Conservation (phyloP, 768 basidiomycete genomes). For the Suillus fuscotomentosus region DNA sequence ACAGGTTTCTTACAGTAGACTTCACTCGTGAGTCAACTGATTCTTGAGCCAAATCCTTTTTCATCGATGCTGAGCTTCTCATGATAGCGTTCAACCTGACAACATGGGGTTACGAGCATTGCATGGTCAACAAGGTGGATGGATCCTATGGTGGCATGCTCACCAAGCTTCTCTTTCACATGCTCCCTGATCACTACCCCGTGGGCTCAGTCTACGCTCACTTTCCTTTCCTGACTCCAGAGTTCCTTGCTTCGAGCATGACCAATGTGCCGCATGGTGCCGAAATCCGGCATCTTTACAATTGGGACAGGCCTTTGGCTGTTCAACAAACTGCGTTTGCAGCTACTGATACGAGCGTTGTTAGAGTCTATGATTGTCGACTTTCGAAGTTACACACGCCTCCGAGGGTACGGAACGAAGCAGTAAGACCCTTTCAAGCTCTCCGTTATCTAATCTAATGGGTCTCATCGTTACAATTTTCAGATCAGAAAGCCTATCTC, state of each 20-base stretch:
- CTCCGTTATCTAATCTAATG: not conserved
- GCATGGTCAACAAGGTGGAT: slow-evolving; percentile 58
- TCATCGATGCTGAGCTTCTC: slow-evolving; percentile 9
- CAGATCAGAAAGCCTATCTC: slow-evolving; percentile 17
- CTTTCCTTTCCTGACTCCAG: slow-evolving; percentile 78
- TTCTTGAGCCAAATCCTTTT: not conserved
- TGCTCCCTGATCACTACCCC: slow-evolving; percentile 68
- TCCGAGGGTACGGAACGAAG: not conserved
- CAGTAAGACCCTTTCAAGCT: slow-evolving; percentile 12
- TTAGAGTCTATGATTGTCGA: slow-evolving; percentile 15
- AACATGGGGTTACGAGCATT: slow-evolving; percentile 76
- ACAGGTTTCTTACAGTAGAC: slow-evolving; percentile 75
- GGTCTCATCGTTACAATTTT: not conserved
- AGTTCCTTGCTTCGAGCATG: slow-evolving; percentile 42
- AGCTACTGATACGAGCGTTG: not conserved
- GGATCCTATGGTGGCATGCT: slow-evolving; percentile 78
- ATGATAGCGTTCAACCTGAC: slow-evolving; percentile 67
- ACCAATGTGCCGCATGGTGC: slow-evolving; percentile 21
- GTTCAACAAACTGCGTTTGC: not conserved
- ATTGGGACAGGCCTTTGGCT: slow-evolving; percentile 51
- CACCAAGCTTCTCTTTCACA: slow-evolving; percentile 68
- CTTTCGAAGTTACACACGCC: slow-evolving; percentile 17
- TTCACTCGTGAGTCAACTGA: slow-evolving; percentile 59
- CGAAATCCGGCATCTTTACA: slow-evolving; percentile 45
- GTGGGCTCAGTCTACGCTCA: slow-evolving; percentile 66